Base-by-base conservation (phyloP, 2,329 filamentous ascomycete genomes). In the Aschersonia sp. region DNA sequence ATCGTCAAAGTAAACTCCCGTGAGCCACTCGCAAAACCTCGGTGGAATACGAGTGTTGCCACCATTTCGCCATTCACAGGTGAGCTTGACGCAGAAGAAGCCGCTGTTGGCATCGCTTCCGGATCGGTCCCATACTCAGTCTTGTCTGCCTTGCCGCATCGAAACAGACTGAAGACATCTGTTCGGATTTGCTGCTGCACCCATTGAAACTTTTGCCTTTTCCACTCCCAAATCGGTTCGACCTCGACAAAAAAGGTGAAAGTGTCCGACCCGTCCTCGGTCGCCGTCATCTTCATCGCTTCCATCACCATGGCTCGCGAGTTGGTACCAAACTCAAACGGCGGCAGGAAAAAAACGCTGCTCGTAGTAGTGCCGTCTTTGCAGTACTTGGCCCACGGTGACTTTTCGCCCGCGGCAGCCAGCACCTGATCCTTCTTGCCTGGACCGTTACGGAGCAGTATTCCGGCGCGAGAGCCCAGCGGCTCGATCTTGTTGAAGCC, bases 241-340 rank as follows among this genome's bases (percentile, higher is more conserved):
- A 41, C 12, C 12, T 46, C 45, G 7, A 41, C 30, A 37, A 46
- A 46, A 14, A 46, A 46, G 29, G 45, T 46, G 30, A 46, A 46
- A 8, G 45, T 31, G 37, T 6, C 32, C 9, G 30, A 6, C 6
- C 8, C 4, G 37, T 29, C 35, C 2, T 9, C 8, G 4, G 39
- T 8, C 8, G 9, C 14, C 6, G 32, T 29, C 32, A 22, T 22
- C 5, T 37, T n/a, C 45, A 46, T 46, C n/a, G 32, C 41, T n/a
- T 46, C 45, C 45, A 46, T 46, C 6, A 29, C 3, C 45, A 46
- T 46, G 35, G 45, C 45, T 32, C 45, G 30, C 37, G 45, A 46
- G 37, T 46, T 46, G 37, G 45, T 46, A 37, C 45, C 45, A n/a
- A 46, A 31, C 12, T 31, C 45, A 22, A 46, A 11, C 5, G 45